Evolutionary conservation across 2,329 filamentous ascomycete genomes (phyloP).

Genomic region (Alternaria sp.): DNA sequence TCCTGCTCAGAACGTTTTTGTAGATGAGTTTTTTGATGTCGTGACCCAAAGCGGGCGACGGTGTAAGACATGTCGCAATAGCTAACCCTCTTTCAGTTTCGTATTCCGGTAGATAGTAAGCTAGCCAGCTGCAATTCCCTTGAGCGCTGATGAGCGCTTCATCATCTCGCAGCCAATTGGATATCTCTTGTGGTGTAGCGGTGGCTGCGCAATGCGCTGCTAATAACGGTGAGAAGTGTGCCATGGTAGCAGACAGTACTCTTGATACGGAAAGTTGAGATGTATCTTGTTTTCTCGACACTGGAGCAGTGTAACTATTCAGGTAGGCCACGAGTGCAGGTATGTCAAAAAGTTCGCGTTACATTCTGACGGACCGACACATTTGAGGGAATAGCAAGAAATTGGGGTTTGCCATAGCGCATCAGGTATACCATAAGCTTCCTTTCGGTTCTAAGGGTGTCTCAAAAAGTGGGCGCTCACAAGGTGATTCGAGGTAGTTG

Average conservation of each 20-base stretch:
- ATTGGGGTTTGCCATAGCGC: not conserved
- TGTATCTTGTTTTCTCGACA: not conserved
- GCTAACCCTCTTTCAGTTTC: not conserved
- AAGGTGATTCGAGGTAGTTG: not conserved
- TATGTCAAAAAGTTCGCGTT: not conserved
- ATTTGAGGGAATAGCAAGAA: not conserved
- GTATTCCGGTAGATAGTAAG: slow-evolving; percentile 13
- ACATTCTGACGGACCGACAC: not conserved
- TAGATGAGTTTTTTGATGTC: slow-evolving; percentile 9
- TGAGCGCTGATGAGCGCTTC: slow-evolving; percentile 10
- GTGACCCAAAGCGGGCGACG: not conserved
- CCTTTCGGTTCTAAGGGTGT: not conserved
- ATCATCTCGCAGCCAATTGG: slow-evolving; percentile 12
- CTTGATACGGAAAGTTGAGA: not conserved
- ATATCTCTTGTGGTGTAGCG: slow-evolving; percentile 4
- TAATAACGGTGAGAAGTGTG: slow-evolving; percentile 3
- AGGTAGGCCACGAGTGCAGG: too few species aligned
- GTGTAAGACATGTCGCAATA: slow-evolving; percentile 2
- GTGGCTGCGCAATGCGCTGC: slow-evolving; percentile 12
- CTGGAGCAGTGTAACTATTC: not conserved
- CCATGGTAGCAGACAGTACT: not conserved
- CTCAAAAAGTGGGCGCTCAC: not conserved
- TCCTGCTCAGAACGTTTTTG: not conserved
- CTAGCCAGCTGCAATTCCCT: slow-evolving; percentile 19
- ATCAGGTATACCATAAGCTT: not conserved